phyloP scores from a whole-genome alignment of 2,329 filamentous ascomycete genomes.

The Lecanicillium sp. region DNA sequence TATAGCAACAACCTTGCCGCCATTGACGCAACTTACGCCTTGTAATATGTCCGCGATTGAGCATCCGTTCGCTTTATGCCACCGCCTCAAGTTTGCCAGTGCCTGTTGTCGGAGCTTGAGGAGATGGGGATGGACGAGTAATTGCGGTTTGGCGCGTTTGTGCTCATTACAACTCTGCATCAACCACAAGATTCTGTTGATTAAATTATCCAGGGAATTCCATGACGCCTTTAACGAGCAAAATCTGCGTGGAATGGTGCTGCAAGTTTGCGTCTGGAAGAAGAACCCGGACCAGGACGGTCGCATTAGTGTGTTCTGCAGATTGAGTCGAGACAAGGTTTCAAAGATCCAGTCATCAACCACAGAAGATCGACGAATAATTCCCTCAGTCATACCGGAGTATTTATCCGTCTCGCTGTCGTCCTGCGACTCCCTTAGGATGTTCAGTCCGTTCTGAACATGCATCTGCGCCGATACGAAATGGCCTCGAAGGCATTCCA shows the following conservation, averaged over 20 bases:
- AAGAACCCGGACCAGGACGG: conserved; percentile 10
- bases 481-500: conserved; percentile 27
- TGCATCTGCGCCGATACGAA: conserved; percentile 29
- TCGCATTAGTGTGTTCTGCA: conserved; percentile 19
- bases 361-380: not conserved
- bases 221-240: conserved; percentile 11
- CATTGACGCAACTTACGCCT: conserved; percentile 10
- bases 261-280: conserved; percentile 1
- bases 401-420: too few relatives aligned
- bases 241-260: not conserved
- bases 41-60: conserved; percentile 13
- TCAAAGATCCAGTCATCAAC: conserved; percentile 36
- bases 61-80: not conserved
- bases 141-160: too few relatives aligned
- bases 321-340: conserved; percentile 25
- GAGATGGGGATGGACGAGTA: too few relatives aligned
- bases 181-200: too few relatives aligned
- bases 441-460: conserved; percentile 32
- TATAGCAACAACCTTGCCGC: conserved; percentile 5
- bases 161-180: too few relatives aligned
- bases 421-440: too few relatives aligned
- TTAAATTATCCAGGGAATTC: not conserved
- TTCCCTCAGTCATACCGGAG: too few relatives aligned
- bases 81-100: too few relatives aligned
- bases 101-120: too few relatives aligned